These are phyloP conservation scores for Leucosporidium yakuticum DNA, from an alignment of 768 basidiomycete species.

Conservation along the genomic window DNA sequence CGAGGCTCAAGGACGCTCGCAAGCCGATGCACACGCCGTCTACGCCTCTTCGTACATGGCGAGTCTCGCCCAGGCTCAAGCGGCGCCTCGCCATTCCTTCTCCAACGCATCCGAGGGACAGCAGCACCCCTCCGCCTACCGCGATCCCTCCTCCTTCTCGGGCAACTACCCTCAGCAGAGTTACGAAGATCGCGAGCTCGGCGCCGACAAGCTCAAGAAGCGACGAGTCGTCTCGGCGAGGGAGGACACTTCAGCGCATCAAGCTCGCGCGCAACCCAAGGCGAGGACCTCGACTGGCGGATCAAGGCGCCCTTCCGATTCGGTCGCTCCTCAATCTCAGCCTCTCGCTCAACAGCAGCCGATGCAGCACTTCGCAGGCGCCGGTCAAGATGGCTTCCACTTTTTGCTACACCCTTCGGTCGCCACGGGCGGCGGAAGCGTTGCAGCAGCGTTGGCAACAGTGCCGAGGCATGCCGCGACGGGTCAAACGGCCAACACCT, in stretches of 20 bases:
- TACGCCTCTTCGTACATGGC: constrained; percentile 5
- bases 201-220: neutral
- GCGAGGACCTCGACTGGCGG: too few species aligned
- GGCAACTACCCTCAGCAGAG: neutral
- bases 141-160: neutral
- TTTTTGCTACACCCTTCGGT: neutral
- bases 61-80: neutral
- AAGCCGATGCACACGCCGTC: neutral
- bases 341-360: neutral
- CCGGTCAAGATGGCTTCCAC: neutral
- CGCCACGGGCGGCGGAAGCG: too few species aligned
- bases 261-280: too few species aligned
- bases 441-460: neutral
- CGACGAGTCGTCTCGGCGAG: neutral
- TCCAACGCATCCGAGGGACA: neutral
- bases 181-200: neutral
- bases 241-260: neutral
- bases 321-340: neutral
- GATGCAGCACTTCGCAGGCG: neutral
- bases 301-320: too few species aligned
- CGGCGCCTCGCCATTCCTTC: neutral
- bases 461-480: neutral
- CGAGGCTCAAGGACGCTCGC: neutral
- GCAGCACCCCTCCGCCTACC: too few species aligned
- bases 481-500: too few species aligned